Evolutionary conservation across 2,329 filamentous ascomycete species (phyloP).

Genomic region (Juglanconis sp.): DNA sequence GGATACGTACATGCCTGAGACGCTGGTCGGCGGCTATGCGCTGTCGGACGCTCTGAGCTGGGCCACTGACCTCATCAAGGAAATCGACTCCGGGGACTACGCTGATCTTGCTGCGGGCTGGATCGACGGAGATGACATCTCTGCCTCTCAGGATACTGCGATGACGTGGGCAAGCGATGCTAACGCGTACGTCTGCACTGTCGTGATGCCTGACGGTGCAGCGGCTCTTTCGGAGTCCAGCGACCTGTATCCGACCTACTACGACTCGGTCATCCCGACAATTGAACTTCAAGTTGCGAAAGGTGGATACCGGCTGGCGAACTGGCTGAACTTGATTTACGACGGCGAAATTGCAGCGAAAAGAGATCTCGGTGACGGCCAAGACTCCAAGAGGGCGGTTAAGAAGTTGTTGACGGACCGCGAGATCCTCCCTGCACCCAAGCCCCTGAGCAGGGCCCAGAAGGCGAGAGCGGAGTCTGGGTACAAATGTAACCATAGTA

Average conservation of each 20-base stretch:
- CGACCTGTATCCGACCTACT: constrained; percentile 42
- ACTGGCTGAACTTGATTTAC: constrained; percentile 30
- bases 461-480: constrained; percentile 24
- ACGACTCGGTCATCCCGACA: constrained; percentile 35
- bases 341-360: constrained; percentile 18
- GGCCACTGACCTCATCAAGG: constrained; percentile 32
- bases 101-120: constrained; percentile 30
- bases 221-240: constrained; percentile 31
- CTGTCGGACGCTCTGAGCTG: constrained; percentile 32
- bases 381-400: neutral
- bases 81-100: constrained; percentile 36
- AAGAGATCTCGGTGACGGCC: constrained; percentile 13
- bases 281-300: constrained; percentile 44
- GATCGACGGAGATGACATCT: constrained; percentile 34
- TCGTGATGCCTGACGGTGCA: constrained; percentile 38
- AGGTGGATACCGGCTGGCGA: constrained; percentile 34
- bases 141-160: constrained; percentile 34
- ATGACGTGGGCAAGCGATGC: constrained; percentile 40
- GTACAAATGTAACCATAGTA: constrained; percentile 14
- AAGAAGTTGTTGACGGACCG: constrained; percentile 20
- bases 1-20: constrained; percentile 52
- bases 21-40: constrained; percentile 34
- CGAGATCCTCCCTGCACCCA: constrained; percentile 24
- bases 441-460: constrained; percentile 26
- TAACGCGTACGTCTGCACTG: constrained; percentile 39